Percentiles rank a stretch among this genome's conserved stretches.
These are phyloP conservation scores for Funneliformis mosseae DNA, from an alignment of 192 early-diverging fungal genomes.

Conservation along the genomic window DNA sequence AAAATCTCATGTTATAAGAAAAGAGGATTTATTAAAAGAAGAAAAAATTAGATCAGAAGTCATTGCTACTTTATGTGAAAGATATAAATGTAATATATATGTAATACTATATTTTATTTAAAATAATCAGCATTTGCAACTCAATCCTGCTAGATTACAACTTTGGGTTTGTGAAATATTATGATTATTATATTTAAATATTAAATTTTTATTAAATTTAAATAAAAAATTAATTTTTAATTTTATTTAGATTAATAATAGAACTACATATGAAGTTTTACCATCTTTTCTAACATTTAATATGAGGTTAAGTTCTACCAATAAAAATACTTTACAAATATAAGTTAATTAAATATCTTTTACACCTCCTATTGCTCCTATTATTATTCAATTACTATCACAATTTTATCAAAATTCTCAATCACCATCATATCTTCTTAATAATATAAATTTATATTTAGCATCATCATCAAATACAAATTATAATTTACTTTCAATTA, in stretches of 20 bases:
- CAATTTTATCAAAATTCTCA: too few relatives aligned
- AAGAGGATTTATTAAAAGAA: too few relatives aligned
- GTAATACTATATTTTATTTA: neutral
- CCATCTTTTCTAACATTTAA: neutral
- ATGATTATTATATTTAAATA: neutral
- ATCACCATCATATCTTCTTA: too few relatives aligned
- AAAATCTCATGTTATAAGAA: too few relatives aligned
- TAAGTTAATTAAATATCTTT: neutral
- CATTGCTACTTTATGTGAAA: neutral
- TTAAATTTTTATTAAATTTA: neutral
- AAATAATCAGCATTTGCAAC: neutral
- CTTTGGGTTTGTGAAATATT: neutral
- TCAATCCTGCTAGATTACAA: neutral
- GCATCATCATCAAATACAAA: neutral
- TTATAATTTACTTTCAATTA: neutral
- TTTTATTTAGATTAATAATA: neutral
- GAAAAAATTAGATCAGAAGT: neutral
- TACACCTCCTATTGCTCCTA: neutral
- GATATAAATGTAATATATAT: neutral
- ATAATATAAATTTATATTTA: too few relatives aligned
- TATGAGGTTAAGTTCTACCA: neutral
- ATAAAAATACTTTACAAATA: neutral
- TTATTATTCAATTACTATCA: too few relatives aligned
- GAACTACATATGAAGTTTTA: neutral
- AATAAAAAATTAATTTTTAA: neutral